These are phyloP conservation scores for Ochetophila trinervis DNA, from an alignment of 306 rosid genomes.

Conservation along the genomic window DNA sequence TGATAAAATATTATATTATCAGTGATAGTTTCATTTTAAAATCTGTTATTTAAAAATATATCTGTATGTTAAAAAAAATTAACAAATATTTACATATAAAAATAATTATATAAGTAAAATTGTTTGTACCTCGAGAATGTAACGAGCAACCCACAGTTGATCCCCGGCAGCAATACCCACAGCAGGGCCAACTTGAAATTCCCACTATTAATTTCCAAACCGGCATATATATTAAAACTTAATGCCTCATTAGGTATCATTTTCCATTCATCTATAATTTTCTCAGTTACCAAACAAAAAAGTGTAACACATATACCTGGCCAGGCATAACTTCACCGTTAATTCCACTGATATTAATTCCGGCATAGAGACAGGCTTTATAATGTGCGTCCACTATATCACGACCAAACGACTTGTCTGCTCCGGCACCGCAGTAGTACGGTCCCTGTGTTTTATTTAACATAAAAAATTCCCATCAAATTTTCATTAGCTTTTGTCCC, in stretches of 20 bases:
- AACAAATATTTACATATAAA: too few relatives aligned
- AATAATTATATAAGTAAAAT: too few relatives aligned
- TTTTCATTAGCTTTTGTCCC: background rate
- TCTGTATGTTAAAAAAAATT: too few relatives aligned
- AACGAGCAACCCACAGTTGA: slow-evolving; percentile 52
- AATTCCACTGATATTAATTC: slow-evolving; percentile 48
- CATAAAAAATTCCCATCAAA: background rate
- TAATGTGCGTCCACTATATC: slow-evolving; percentile 52
- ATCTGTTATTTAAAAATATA: too few relatives aligned
- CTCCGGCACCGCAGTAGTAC: slow-evolving; percentile 50
- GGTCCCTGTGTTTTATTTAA: slow-evolving; percentile 36
- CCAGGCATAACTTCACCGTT: slow-evolving; percentile 63
- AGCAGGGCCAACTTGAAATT: slow-evolving; percentile 54
- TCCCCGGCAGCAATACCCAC: slow-evolving; percentile 51
- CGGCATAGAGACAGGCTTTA: slow-evolving; percentile 58
- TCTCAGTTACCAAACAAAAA: background rate
- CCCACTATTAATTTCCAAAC: slow-evolving; percentile 37
- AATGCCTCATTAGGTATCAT: too few relatives aligned
- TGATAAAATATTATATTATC: too few relatives aligned
- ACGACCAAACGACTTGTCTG: slow-evolving; percentile 54
- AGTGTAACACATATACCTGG: slow-evolving; percentile 26
- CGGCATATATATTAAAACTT: background rate
- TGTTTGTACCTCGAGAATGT: slow-evolving; percentile 49
- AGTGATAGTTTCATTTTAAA: too few relatives aligned
- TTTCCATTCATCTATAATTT: background rate